These are phyloP conservation scores for Macadamia integrifolia DNA, from an alignment of 164 flowering plant species.

Conservation along the genomic window DNA sequence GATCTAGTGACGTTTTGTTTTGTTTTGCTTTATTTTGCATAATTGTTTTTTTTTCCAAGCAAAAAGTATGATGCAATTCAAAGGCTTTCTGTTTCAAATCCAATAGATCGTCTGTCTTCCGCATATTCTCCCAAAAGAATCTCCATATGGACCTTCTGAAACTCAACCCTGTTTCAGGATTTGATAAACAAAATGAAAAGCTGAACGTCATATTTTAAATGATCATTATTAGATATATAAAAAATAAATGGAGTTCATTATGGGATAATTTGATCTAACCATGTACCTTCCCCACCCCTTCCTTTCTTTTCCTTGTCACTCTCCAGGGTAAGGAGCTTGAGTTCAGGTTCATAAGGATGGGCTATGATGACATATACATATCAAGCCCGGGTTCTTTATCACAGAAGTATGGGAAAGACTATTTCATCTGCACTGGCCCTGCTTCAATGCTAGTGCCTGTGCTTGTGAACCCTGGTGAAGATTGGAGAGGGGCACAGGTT, in stretches of 20 bases:
- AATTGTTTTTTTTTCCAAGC: neutral
- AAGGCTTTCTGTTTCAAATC: no score
- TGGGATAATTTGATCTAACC: neutral
- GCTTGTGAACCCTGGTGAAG: conserved; percentile 64
- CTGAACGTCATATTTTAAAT: no score
- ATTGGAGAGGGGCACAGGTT: conserved; percentile 83
- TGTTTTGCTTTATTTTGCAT: no score
- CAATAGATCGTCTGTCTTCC: no score
- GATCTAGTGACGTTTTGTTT: no score
- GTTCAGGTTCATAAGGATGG: conserved; percentile 71
- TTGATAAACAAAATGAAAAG: no score
- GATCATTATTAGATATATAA: no score
- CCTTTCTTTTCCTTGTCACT: neutral
- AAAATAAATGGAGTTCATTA: no score
- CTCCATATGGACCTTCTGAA: no score
- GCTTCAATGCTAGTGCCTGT: conserved; percentile 81
- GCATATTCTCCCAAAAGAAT: no score
- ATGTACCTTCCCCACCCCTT: neutral
- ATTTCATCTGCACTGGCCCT: conserved; percentile 85
- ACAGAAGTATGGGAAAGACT: conserved; percentile 58
- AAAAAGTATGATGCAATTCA: no score
- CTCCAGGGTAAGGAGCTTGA: conserved; percentile 66
- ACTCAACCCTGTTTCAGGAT: no score
- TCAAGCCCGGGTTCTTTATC: conserved; percentile 68
- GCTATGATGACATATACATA: conserved; percentile 68